These are phyloP conservation scores for Boletus subcaerulescens DNA, from an alignment of 768 basidiomycete genomes.

Conservation along the genomic window DNA sequence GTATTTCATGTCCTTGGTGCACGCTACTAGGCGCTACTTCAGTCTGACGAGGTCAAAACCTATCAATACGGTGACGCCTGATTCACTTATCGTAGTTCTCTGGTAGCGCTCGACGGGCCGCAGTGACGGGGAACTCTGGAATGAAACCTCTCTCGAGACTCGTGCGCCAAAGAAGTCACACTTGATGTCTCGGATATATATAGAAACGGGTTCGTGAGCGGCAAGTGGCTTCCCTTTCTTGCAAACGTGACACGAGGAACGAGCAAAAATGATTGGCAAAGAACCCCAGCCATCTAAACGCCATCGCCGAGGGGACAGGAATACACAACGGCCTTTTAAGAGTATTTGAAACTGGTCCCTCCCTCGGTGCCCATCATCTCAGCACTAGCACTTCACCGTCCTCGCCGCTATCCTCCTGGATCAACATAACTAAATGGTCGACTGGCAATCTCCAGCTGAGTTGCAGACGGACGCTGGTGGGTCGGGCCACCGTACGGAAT, in stretches of 20 bases:
- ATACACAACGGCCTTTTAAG: slow-evolving; percentile 8
- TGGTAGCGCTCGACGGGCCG: background rate
- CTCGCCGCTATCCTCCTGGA: slow-evolving; percentile 4
- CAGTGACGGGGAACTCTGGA: background rate
- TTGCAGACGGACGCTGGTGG: slow-evolving; percentile 47
- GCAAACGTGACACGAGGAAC: background rate
- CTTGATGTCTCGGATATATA: slow-evolving; percentile 8
- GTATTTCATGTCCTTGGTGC: background rate
- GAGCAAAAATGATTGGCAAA: slow-evolving; percentile 6
- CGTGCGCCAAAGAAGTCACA: slow-evolving; percentile 11
- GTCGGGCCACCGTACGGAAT: background rate
- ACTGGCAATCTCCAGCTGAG: slow-evolving; percentile 53
- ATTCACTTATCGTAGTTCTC: background rate
- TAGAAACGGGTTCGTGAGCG: slow-evolving; percentile 4
- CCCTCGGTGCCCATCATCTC: background rate
- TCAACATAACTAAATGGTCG: slow-evolving; percentile 40
- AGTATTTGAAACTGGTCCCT: background rate
- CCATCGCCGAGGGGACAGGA: slow-evolving; percentile 16
- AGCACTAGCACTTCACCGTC: background rate
- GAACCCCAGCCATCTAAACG: slow-evolving; percentile 14
- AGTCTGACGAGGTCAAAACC: too few relatives aligned
- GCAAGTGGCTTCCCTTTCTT: slow-evolving; percentile 8
- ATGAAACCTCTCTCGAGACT: background rate
- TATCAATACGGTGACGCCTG: too few relatives aligned
- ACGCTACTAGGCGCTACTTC: too few relatives aligned